Base-by-base conservation (phyloP, 2,329 filamentous ascomycete species). In the Neofusicoccum cordaticola region DNA sequence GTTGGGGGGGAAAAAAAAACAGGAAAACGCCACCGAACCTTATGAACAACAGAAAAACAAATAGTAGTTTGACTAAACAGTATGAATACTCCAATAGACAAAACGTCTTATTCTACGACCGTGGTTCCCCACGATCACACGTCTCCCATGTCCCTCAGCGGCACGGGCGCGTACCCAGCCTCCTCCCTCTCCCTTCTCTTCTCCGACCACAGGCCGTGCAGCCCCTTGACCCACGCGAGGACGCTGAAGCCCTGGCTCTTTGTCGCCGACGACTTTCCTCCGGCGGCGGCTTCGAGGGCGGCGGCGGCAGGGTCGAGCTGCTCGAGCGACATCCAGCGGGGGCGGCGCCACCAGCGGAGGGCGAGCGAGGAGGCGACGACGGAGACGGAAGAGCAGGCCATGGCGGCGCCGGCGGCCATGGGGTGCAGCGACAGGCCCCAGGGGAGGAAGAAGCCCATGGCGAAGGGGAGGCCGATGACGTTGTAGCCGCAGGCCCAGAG, bases 401-500 rank as follows among this genome's bases (percentile, higher is more conserved):
- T 98, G 57, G 95, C 95, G 3, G 91, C 92, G 19, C 93, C 93
- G 1, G 95, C 95, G 57, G 93, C 93, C 89, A 98, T 94, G 27
- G 95, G 93, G 70, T 96, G 95, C 68, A 98, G 82, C 71, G 93
- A 89, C 66, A 91, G 86, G 37, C 94, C 95, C 69, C 97, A 87
- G 0, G 95, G 94, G 4, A 99, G 82, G 81, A 98, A 96, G 71
- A 98, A 80, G 27, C 95, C 95, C 95, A 98, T 98, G 45, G 95
- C 95, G 71, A 99, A 96, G 2, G 95, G 95, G 13, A 99, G 83
- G 1, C 95, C 95, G 66, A 98, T 80, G 56, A 92, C 68, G 77
- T 99, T 99, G 84, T 99, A 99, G 68, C 92, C 81, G 76, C 93
- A 98, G 0, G 93, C 93, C 91, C 95, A 97, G 2, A 88, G 82